Conservation (phyloP, 2,329 filamentous ascomycete genomes). For the Arthrobotrys iridis region DNA sequence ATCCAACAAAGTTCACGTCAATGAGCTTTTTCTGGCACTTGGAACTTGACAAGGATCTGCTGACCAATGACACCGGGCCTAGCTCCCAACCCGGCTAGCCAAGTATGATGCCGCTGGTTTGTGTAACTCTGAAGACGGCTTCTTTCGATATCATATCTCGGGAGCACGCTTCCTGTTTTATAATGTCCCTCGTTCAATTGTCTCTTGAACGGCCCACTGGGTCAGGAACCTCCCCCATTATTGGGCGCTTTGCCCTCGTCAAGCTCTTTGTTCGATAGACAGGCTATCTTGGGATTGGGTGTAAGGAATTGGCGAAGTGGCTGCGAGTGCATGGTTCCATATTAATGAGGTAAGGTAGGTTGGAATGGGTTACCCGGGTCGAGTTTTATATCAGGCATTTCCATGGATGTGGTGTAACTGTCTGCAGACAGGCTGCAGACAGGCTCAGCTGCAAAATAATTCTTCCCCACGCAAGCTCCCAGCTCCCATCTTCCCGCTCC, state of each 20-base stretch:
- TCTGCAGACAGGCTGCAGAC: not conserved
- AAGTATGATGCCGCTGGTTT: slow-evolving; percentile 13
- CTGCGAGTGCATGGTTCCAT: not conserved
- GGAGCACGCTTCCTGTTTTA: slow-evolving; percentile 13
- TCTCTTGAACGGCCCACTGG: not conserved
- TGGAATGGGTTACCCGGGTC: not conserved
- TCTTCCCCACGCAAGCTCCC: not conserved
- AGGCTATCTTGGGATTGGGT: not conserved
- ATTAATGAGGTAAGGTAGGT: not conserved
- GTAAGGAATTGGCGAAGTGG: not conserved
- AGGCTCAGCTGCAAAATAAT: not conserved
- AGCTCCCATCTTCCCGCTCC: not conserved
- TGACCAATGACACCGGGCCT: slow-evolving; percentile 18
- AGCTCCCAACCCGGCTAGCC: slow-evolving; percentile 1
- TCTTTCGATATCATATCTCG: not conserved
- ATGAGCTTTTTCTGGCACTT: not conserved
- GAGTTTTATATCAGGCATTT: slow-evolving; percentile 3
- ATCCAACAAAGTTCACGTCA: not conserved
- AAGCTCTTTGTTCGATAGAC: not conserved
- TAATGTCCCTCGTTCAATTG: not conserved
- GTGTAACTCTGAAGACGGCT: slow-evolving; percentile 27
- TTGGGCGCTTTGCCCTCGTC: not conserved
- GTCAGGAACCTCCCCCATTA: slow-evolving; percentile 17
- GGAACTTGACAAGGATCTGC: slow-evolving; percentile 10
- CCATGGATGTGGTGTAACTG: slow-evolving; percentile 15